These are phyloP conservation scores for Malassezia brasiliensis DNA, from an alignment of 1,284 basidiomycete species.

Conservation along the genomic window DNA sequence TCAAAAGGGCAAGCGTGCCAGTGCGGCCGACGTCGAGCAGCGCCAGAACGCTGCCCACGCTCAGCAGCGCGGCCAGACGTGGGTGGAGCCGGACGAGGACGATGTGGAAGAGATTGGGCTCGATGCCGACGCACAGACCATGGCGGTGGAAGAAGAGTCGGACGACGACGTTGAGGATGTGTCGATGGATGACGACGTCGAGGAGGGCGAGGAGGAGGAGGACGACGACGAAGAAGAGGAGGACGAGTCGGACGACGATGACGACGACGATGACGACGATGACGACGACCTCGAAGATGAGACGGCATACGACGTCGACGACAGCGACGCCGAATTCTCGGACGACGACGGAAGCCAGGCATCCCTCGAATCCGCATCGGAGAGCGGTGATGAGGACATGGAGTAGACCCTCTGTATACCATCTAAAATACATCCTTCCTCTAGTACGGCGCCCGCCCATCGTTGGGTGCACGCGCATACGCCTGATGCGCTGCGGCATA, in stretches of 20 bases:
- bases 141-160: slow-evolving; percentile 23
- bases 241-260: slow-evolving; percentile 6
- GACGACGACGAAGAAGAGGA: slow-evolving; percentile 15
- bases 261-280: slow-evolving; percentile 17
- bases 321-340: not conserved
- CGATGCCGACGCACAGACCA: slow-evolving; percentile 19
- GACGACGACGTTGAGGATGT: slow-evolving; percentile 28
- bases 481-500: not conserved
- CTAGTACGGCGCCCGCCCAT: not conserved
- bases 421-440: slow-evolving; percentile 1
- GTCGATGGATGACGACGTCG: not conserved
- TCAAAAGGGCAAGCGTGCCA: slow-evolving; percentile 22
- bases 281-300: slow-evolving; percentile 25
- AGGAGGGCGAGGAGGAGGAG: slow-evolving; percentile 9
- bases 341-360: slow-evolving; percentile 6
- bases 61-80: slow-evolving; percentile 28
- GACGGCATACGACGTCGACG: slow-evolving; percentile 22
- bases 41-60: slow-evolving; percentile 18
- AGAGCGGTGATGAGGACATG: not conserved
- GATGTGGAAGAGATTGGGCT: slow-evolving; percentile 33
- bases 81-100: slow-evolving; percentile 30
- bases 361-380: not conserved
- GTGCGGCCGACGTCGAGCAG: slow-evolving; percentile 15
- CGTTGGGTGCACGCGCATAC: not conserved
- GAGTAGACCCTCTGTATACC: slow-evolving; percentile 1